Evolutionary conservation across 2,329 filamentous ascomycete species (phyloP).

Genomic region (Pleurostoma richardsiae): DNA sequence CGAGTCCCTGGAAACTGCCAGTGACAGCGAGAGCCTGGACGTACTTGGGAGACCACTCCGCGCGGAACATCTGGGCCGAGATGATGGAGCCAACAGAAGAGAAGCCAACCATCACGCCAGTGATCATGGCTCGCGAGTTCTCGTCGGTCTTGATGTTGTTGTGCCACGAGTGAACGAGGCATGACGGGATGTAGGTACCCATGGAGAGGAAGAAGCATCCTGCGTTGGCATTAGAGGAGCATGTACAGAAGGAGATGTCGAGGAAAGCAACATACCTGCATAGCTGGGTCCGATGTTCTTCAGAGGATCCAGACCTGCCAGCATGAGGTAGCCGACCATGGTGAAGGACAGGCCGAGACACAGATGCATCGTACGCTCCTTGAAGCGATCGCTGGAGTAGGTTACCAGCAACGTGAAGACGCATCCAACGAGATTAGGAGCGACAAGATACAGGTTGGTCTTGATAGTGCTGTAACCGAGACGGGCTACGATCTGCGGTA

Average conservation of each 20-base stretch:
- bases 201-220: no score
- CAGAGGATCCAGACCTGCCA: neutral
- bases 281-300: neutral
- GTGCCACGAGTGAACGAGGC: slow-evolving; percentile 3
- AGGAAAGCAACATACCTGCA: no score
- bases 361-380: neutral
- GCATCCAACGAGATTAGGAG: slow-evolving; percentile 71
- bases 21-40: no score
- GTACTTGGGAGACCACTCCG: no score
- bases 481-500: slow-evolving; percentile 49
- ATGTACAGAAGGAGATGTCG: no score
- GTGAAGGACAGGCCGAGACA: neutral
- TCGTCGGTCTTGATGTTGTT: neutral
- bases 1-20: no score
- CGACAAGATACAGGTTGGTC: slow-evolving; percentile 78
- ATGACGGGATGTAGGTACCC: neutral
- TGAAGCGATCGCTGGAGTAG: slow-evolving; percentile 1
- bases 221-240: no score
- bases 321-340: slow-evolving; percentile 1
- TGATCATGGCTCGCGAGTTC: neutral
- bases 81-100: no score
- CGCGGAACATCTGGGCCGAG: no score
- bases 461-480: slow-evolving; percentile 43
- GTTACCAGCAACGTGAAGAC: slow-evolving; percentile 20
- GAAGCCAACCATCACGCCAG: neutral